These are phyloP conservation scores for Rhodamnia rubescens DNA, from an alignment of 345 rosid genomes.

Conservation along the genomic window DNA sequence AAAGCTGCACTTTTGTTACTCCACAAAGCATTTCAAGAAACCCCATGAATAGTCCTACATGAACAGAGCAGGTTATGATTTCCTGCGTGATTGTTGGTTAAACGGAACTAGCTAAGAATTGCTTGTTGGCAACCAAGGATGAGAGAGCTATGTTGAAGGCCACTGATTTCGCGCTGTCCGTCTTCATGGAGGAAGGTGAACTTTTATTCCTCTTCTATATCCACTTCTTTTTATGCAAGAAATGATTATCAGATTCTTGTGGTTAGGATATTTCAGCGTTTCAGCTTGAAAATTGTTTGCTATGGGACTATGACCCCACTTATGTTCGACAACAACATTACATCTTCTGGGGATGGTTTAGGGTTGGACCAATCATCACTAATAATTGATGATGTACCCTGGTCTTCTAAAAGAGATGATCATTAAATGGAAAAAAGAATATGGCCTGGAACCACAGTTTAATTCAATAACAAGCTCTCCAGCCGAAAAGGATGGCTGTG, in stretches of 20 bases:
- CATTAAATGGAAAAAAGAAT: background rate
- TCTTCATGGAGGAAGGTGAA: conserved; percentile 75
- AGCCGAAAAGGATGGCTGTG: background rate
- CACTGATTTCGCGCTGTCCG: conserved; percentile 78
- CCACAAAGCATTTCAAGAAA: too few species aligned
- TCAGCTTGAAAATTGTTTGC: background rate
- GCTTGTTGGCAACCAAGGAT: conserved; percentile 57
- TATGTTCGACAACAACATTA: background rate
- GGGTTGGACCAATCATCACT: background rate
- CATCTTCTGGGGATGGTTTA: background rate
- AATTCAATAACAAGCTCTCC: background rate
- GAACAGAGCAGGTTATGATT: too few species aligned
- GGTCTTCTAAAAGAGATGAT: background rate
- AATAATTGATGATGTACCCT: background rate
- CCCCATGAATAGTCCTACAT: too few species aligned
- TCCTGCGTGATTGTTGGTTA: too few species aligned
- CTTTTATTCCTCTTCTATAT: background rate
- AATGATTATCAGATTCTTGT: background rate
- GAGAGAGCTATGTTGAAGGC: conserved; percentile 64
- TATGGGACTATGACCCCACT: background rate
- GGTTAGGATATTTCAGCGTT: background rate
- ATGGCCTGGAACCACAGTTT: background rate
- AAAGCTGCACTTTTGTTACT: too few species aligned
- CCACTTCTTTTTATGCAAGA: background rate
- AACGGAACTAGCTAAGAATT: conserved; percentile 39